Evolutionary conservation across 768 basidiomycete genomes (phyloP).

Genomic region (Candolleomyces eurysporus): DNA sequence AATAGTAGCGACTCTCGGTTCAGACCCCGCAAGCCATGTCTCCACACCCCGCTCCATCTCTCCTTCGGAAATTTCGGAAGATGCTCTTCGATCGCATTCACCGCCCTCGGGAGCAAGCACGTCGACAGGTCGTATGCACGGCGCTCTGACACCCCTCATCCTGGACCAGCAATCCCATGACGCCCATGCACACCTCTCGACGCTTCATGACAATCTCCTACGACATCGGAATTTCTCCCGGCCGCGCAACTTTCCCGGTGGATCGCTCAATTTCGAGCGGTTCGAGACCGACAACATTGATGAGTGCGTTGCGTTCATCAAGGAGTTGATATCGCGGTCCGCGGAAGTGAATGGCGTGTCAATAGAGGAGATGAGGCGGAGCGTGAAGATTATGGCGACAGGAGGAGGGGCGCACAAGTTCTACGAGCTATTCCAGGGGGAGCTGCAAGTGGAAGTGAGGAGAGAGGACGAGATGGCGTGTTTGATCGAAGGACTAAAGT

Average conservation of each 20-base stretch:
- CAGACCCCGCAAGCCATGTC: constrained; percentile 44
- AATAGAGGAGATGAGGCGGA: constrained; percentile 85
- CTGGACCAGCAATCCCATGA: constrained; percentile 44
- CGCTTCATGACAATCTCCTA: constrained; percentile 43
- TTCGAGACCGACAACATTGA: constrained; percentile 92
- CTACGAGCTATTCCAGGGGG: constrained; percentile 74
- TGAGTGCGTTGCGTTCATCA: constrained; percentile 83
- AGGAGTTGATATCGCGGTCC: constrained; percentile 81
- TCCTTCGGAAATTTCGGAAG: constrained; percentile 31
- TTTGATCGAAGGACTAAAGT: constrained; percentile 92
- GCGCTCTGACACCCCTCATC: constrained; percentile 80
- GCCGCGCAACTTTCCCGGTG: constrained; percentile 88
- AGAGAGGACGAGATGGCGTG: constrained; percentile 99
- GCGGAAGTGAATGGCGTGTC: constrained; percentile 84
- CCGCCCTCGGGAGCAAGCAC: constrained; percentile 10
- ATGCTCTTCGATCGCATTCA: constrained; percentile 24
- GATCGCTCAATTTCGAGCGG: constrained; percentile 94
- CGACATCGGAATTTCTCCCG: constrained; percentile 60
- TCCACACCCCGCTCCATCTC: constrained; percentile 45
- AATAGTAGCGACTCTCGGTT: constrained; percentile 57
- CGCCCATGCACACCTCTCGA: constrained; percentile 30
- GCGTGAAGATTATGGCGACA: constrained; percentile 97
- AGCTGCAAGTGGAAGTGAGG: constrained; percentile 79
- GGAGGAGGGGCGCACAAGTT: constrained; percentile 97
- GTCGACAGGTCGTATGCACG: constrained; percentile 42